These are phyloP conservation scores for Russula olivacea DNA, from an alignment of 768 basidiomycete genomes.

Conservation along the genomic window DNA sequence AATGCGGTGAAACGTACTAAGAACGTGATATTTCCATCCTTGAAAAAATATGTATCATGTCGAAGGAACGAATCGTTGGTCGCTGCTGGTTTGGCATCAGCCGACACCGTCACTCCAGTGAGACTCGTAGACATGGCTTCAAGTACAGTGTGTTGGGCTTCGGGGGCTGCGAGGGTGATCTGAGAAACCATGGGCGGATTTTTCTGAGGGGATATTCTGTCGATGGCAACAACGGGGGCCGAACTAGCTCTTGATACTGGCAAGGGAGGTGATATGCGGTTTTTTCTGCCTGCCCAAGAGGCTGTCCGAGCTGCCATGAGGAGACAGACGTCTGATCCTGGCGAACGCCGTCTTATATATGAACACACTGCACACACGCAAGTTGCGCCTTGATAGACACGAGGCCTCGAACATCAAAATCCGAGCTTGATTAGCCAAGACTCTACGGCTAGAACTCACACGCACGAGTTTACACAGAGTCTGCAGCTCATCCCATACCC, in stretches of 20 bases:
- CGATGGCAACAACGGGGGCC: conserved; percentile 4
- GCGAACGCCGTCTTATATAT: neutral
- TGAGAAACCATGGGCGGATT: neutral
- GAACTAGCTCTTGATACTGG: neutral
- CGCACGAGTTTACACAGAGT: neutral
- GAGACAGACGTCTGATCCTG: neutral
- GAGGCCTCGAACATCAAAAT: neutral
- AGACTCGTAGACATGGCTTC: neutral
- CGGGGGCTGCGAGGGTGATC: neutral
- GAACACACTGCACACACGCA: neutral
- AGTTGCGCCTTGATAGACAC: neutral
- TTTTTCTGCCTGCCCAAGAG: neutral
- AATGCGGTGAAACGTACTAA: neutral
- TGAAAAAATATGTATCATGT: conserved; percentile 17
- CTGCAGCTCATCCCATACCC: neutral
- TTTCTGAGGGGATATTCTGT: neutral
- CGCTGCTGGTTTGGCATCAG: neutral
- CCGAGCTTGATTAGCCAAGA: neutral
- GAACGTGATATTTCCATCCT: conserved; percentile 22
- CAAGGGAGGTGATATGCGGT: neutral
- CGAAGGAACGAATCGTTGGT: conserved; percentile 2
- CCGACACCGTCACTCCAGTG: neutral
- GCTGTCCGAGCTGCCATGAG: conserved; percentile 5
- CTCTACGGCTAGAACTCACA: neutral
- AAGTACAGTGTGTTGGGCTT: neutral